These are phyloP conservation scores for Corymbia maculata DNA, from an alignment of 345 rosid genomes.

Conservation along the genomic window DNA sequence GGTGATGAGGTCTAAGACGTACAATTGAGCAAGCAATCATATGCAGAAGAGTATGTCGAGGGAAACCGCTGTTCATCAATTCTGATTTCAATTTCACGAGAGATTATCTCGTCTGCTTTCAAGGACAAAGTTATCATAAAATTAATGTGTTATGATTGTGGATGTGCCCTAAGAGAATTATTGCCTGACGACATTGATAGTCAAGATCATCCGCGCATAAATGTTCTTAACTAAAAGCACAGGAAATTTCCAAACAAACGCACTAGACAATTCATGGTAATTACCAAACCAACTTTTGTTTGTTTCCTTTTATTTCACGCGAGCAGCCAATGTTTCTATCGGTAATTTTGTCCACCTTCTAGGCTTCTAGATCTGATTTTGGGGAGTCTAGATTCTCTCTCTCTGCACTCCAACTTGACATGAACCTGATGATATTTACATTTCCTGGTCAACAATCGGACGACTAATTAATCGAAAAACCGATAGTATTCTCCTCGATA, in stretches of 20 bases:
- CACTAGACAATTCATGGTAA: no score
- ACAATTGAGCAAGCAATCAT: no score
- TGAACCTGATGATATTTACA: neutral
- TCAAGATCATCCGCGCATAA: neutral
- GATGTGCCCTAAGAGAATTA: neutral
- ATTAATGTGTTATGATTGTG: neutral
- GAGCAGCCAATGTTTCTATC: no score
- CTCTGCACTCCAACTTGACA: neutral
- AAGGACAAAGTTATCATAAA: neutral
- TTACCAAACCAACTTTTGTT: no score
- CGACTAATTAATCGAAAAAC: no score
- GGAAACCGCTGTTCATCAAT: no score
- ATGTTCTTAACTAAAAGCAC: no score
- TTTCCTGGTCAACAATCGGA: neutral
- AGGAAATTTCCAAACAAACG: no score
- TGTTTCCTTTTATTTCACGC: no score
- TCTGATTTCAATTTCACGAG: rapidly evolving
- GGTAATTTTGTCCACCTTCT: no score
- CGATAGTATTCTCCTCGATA: neutral
- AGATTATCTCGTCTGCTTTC: neutral
- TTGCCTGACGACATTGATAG: neutral
- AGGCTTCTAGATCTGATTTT: no score
- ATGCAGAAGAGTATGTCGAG: rapidly evolving
- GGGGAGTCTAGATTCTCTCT: neutral
- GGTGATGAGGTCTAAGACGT: no score